These are phyloP conservation scores for Carex arenaria DNA, from an alignment of 202 grass and related monocot genomes.

Conservation along the genomic window DNA sequence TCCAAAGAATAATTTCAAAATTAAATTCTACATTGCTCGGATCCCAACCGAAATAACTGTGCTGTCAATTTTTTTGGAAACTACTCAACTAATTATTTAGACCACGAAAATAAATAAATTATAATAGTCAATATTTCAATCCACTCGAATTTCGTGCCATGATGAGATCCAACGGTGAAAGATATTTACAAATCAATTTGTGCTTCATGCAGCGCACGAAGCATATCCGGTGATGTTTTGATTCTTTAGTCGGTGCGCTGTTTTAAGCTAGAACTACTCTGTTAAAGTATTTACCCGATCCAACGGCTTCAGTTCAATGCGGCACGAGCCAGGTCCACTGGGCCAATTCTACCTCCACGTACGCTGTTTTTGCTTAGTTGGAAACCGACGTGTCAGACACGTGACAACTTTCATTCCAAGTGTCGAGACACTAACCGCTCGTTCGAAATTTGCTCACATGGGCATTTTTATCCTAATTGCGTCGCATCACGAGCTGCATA, in stretches of 20 bases:
- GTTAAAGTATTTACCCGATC: not conserved
- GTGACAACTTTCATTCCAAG: constrained; percentile 27
- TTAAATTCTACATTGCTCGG: not conserved
- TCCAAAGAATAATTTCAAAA: not conserved
- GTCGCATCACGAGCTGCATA: constrained; percentile 6
- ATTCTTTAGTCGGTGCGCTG: too few relatives aligned
- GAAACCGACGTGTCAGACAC: constrained; percentile 17
- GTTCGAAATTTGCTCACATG: constrained; percentile 45
- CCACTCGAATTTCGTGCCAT: not conserved
- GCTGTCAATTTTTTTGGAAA: too few relatives aligned
- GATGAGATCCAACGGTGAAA: not conserved
- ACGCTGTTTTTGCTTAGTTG: not conserved
- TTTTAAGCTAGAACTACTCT: too few relatives aligned
- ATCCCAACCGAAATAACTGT: too few relatives aligned
- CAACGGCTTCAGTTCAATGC: too few relatives aligned
- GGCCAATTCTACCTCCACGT: too few relatives aligned
- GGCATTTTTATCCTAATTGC: not conserved
- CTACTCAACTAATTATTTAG: too few relatives aligned
- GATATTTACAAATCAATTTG: too few relatives aligned
- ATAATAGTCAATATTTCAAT: too few relatives aligned
- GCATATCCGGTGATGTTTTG: too few relatives aligned
- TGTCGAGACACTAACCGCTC: constrained; percentile 23
- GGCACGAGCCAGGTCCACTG: too few relatives aligned
- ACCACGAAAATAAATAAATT: not conserved
- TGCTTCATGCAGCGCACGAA: too few relatives aligned